Evolutionary conservation across 371 early-diverging fungal species (phyloP).

Genomic region (Mucor indicus): DNA sequence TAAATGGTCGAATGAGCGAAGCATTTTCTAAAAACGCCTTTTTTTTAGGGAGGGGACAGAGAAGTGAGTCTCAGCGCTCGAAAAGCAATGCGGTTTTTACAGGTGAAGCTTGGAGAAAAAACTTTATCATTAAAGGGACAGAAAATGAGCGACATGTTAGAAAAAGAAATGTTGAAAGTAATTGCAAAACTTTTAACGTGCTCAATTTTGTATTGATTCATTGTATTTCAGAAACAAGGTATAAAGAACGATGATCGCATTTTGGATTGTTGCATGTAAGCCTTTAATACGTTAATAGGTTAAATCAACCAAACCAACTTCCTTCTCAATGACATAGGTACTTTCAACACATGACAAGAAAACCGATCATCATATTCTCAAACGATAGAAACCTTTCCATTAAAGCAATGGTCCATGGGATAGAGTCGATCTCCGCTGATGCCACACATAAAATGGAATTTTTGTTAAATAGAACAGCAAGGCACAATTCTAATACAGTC

Average conservation of each 20-base stretch:
- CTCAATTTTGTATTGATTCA: not conserved
- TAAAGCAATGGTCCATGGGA: slow-evolving; percentile 44
- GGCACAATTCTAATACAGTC: no score
- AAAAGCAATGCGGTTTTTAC: slow-evolving; percentile 34
- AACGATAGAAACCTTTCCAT: slow-evolving; percentile 43
- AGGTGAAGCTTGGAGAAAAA: slow-evolving; percentile 13
- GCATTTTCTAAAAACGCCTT: not conserved
- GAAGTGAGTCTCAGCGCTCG: slow-evolving; percentile 15
- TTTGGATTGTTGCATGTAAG: slow-evolving; percentile 38
- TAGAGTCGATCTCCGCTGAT: slow-evolving; percentile 30
- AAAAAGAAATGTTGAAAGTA: slow-evolving; percentile 6
- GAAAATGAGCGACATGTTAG: slow-evolving; percentile 22
- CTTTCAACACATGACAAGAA: slow-evolving; percentile 12
- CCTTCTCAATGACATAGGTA: no score
- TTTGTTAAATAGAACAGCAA: slow-evolving; percentile 6
- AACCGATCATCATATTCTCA: slow-evolving; percentile 23
- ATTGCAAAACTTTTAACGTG: not conserved
- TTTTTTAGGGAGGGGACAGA: not conserved
- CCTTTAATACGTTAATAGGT: no score
- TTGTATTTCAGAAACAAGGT: not conserved
- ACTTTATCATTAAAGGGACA: slow-evolving; percentile 26
- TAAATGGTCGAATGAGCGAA: not conserved
- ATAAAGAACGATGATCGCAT: slow-evolving; percentile 34
- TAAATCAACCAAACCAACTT: not conserved
- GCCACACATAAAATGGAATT: slow-evolving; percentile 14